These are phyloP conservation scores for Croton laevigatus DNA, from an alignment of 441 rosid genomes.

Conservation along the genomic window DNA sequence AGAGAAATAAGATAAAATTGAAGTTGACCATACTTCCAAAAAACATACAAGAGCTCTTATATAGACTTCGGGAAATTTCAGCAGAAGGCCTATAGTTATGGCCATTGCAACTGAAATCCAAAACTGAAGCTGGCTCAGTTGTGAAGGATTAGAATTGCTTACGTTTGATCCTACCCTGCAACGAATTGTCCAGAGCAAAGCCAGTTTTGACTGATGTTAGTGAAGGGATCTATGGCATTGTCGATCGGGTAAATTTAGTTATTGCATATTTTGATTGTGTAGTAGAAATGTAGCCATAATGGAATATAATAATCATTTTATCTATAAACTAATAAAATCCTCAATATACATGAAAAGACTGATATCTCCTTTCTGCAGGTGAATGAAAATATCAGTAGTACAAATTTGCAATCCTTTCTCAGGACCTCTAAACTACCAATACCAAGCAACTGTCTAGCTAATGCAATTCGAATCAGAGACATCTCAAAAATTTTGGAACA, in stretches of 20 bases:
- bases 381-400: conserved; percentile 45
- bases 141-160: too few species aligned
- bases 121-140: too few species aligned
- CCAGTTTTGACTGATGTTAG: conserved; percentile 44
- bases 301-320: not conserved
- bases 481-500: conserved; percentile 48
- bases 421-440: conserved; percentile 52
- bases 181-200: conserved; percentile 45
- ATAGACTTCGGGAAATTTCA: not conserved
- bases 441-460: conserved; percentile 50
- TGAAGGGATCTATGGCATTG: conserved; percentile 47
- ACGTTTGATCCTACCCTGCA: conserved; percentile 68
- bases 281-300: too few species aligned
- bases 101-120: too few species aligned
- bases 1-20: not conserved
- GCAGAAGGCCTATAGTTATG: not conserved
- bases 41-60: not conserved
- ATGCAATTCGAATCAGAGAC: conserved; percentile 46
- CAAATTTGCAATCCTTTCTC: conserved; percentile 75
- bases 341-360: too few species aligned
- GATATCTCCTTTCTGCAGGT: conserved; percentile 30
- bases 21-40: not conserved
- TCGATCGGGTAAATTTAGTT: conserved; percentile 39
- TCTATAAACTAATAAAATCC: too few species aligned
- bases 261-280: not conserved